phyloP scores from a whole-genome alignment of 164 flowering plant genomes.

The Santalum album region DNA sequence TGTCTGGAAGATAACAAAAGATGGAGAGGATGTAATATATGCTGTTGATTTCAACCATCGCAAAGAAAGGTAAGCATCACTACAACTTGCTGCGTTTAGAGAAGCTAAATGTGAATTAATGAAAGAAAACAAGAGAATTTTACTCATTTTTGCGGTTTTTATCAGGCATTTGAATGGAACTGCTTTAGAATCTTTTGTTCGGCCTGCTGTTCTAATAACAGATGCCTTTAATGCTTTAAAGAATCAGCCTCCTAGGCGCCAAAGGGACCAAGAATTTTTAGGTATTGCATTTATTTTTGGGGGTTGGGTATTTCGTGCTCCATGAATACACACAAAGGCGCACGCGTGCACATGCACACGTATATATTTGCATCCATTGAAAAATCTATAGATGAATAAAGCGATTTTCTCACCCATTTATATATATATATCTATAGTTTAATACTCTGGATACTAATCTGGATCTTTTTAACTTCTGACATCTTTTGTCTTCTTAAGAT shows the following conservation, averaged over 20 bases:
- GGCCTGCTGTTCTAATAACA: slow-evolving; percentile 94
- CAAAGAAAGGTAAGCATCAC: slow-evolving; percentile 58
- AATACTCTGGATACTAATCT: too few relatives aligned
- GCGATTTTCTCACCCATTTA: too few relatives aligned
- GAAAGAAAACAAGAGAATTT: not conserved
- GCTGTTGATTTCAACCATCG: slow-evolving; percentile 98
- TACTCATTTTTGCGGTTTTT: slow-evolving; percentile 10
- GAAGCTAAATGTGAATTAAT: not conserved
- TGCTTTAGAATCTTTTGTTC: slow-evolving; percentile 69
- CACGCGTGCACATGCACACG: too few relatives aligned
- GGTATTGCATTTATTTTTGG: slow-evolving; percentile 30
- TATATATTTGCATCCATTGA: too few relatives aligned
- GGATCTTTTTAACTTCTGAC: not conserved
- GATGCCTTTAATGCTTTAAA: slow-evolving; percentile 95
- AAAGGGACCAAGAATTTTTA: slow-evolving; percentile 76
- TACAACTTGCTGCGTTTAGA: not conserved
- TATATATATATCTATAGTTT: too few relatives aligned
- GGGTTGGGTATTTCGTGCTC: not conserved
- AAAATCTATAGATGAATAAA: too few relatives aligned
- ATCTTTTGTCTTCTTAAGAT: slow-evolving; percentile 37
- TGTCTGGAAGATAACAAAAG: slow-evolving; percentile 92
- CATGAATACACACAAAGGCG: too few relatives aligned
- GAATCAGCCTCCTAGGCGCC: slow-evolving; percentile 73
- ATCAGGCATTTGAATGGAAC: slow-evolving; percentile 92
- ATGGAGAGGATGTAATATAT: slow-evolving; percentile 95